A percentile compares a stretch with the other conserved stretches of the same genome.
Evolutionary conservation across 129 eudicot genomes (phyloP).

Genomic region (Daucus carota): DH1_v3.0 NC_030386.2:39881001-39881500

Average conservation of each 20-base stretch:
- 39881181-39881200: constrained; percentile 36
- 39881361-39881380: constrained; percentile 29
- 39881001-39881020: constrained; percentile 24
- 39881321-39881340: constrained; percentile 26
- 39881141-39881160: constrained; percentile 24
- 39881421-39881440: constrained; percentile 29
- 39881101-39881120: constrained; percentile 19
- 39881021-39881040: constrained; percentile 21
- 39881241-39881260: constrained; percentile 36
- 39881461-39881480: constrained; percentile 44
- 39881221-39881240: constrained; percentile 25
- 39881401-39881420: constrained; percentile 21
- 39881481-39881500: constrained; percentile 42
- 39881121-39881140: constrained; percentile 20
- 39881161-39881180: constrained; percentile 17
- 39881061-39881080: constrained; percentile 35
- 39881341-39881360: constrained; percentile 15
- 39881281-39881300: constrained; percentile 26
- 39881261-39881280: constrained; percentile 23
- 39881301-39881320: constrained; percentile 24
- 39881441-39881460: constrained; percentile 54
- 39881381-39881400: constrained; percentile 30
- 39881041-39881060: constrained; percentile 27
- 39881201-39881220: constrained; percentile 20
- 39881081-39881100: constrained; percentile 30